Percentiles rank a stretch among this genome's conserved stretches.
phyloP scores from a whole-genome alignment of 305 asterid species.

The Nicotiana rustica region DNA sequence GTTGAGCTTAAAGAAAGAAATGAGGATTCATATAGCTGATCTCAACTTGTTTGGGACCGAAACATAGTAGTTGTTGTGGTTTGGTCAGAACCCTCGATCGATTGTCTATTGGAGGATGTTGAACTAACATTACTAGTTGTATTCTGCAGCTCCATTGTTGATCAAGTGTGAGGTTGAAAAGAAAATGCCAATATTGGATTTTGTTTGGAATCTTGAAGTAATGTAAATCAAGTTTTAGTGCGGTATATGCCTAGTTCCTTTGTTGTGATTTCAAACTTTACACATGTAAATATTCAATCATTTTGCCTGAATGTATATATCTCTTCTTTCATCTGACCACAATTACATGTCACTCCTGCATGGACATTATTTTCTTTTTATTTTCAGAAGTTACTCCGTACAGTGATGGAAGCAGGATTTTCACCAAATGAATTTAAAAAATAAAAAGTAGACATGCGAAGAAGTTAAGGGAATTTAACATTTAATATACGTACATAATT shows the following conservation, averaged over 20 bases:
- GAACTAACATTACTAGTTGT: neutral
- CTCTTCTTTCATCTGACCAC: neutral
- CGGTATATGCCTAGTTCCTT: neutral
- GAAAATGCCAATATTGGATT: neutral
- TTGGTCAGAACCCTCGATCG: neutral
- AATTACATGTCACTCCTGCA: too few species aligned
- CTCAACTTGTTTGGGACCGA: too few species aligned
- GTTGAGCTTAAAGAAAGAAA: too few species aligned
- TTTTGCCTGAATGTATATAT: neutral
- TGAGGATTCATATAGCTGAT: too few species aligned
- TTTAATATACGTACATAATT: too few species aligned
- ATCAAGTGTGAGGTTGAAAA: neutral
- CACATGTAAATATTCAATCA: slow-evolving; percentile 9
- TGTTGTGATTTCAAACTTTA: neutral
- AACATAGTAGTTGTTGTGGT: neutral
- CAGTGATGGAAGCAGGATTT: too few species aligned
- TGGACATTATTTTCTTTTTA: too few species aligned
- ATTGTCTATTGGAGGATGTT: neutral
- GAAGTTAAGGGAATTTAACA: too few species aligned
- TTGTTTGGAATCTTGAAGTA: neutral
- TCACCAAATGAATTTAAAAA: too few species aligned
- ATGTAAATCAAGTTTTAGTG: slow-evolving; percentile 15
- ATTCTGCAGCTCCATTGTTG: neutral
- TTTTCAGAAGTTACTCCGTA: too few species aligned
- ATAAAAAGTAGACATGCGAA: too few species aligned